phyloP scores from a whole-genome alignment of 495 filamentous ascomycete genomes.

The Aspergillus funiculosus region DNA sequence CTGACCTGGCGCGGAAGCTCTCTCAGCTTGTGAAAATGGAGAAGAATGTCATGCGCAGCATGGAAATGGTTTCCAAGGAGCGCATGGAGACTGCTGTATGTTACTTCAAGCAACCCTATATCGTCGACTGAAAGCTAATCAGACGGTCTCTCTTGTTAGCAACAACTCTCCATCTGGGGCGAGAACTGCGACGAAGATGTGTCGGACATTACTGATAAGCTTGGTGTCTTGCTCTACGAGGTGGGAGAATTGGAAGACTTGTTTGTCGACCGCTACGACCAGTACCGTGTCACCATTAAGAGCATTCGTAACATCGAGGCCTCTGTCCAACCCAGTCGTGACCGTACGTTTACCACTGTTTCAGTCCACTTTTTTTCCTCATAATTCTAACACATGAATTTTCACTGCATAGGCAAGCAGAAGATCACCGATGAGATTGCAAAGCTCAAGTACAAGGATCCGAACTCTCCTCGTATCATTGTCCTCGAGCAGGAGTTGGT shows the following conservation, averaged over 20 bases:
- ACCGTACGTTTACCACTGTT: conserved; percentile 57
- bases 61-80: conserved; percentile 91
- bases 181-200: conserved; percentile 96
- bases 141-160: conserved; percentile 41
- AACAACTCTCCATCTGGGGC: conserved; percentile 98
- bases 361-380: background rate
- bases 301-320: conserved; percentile 98
- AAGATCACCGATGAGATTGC: conserved; percentile 99
- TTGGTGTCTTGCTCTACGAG: conserved; percentile 95
- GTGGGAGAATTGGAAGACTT: conserved; percentile 98
- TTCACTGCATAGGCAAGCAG: conserved; percentile 70
- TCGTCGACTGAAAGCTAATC: background rate
- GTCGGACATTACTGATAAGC: conserved; percentile 97
- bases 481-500: conserved; percentile 98
- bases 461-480: conserved; percentile 93
- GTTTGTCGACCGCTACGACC: conserved; percentile 96
- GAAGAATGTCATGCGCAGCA: conserved; percentile 98
- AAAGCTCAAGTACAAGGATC: conserved; percentile 99
- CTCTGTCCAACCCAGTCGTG: conserved; percentile 93
- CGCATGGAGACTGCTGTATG: conserved; percentile 96
- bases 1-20: conserved; percentile 94
- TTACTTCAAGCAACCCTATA: background rate
- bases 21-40: conserved; percentile 99
- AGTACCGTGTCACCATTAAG: conserved; percentile 99
- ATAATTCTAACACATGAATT: conserved; percentile 11